phyloP scores from a whole-genome alignment of 345 rosid genomes.

The Corchorus olitorius region DNA sequence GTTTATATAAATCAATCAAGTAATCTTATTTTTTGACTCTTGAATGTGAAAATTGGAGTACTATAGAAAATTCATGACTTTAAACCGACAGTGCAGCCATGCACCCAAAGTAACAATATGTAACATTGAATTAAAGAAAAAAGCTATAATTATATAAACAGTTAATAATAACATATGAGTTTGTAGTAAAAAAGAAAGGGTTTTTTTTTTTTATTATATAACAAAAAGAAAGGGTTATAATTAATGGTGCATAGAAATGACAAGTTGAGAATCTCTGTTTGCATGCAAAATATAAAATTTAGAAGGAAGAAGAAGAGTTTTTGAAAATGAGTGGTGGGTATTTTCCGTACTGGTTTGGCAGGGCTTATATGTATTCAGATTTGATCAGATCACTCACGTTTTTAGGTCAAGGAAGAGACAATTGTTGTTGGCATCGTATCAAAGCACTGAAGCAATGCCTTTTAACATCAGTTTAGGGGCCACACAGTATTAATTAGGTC shows the following conservation, averaged over 20 bases:
- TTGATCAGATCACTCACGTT: slow-evolving; percentile 27
- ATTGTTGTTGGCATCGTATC: slow-evolving; percentile 35
- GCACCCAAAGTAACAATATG: neutral
- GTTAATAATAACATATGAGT: neutral
- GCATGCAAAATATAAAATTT: neutral
- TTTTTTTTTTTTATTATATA: neutral
- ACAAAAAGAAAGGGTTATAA: neutral
- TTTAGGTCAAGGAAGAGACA: slow-evolving; percentile 43
- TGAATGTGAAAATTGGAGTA: neutral
- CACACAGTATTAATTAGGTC: slow-evolving; percentile 21
- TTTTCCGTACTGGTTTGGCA: slow-evolving; percentile 33
- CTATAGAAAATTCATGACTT: neutral
- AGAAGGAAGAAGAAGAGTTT: too few species aligned
- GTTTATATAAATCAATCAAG: neutral
- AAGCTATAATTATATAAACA: too few species aligned
- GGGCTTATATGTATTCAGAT: neutral
- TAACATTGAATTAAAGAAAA: too few species aligned
- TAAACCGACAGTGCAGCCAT: neutral
- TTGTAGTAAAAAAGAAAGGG: neutral
- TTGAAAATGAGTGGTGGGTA: neutral
- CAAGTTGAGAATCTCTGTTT: neutral
- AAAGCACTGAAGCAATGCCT: slow-evolving; percentile 31
- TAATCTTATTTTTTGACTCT: neutral
- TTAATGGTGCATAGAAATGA: neutral
- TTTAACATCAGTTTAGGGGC: slow-evolving; percentile 35